Conservation (phyloP, 768 basidiomycete species). For the Pleurotus salmoneostramineus region DNA sequence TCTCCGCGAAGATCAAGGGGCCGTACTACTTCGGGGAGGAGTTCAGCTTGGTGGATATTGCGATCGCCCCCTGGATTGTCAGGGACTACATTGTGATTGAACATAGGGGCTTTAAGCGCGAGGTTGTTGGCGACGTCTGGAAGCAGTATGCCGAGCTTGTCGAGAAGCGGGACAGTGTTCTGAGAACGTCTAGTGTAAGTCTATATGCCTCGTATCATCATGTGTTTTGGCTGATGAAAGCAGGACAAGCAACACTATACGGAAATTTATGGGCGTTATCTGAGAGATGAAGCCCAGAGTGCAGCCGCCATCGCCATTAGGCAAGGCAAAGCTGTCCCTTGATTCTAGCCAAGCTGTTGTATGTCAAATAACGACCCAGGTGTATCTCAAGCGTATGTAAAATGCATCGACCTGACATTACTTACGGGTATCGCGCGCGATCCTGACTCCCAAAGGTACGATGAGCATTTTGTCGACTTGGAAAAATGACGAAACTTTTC, state of each 20-base stretch:
- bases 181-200: conserved; percentile 39
- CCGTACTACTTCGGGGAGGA: conserved; percentile 56
- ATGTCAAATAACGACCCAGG: no score
- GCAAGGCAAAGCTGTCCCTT: background rate
- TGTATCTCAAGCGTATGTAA: no score
- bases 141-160: conserved; percentile 38
- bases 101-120: conserved; percentile 42
- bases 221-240: background rate
- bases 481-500: no score
- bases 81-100: conserved; percentile 45
- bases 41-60: conserved; percentile 50
- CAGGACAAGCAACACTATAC: conserved; percentile 39
- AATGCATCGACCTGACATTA: no score
- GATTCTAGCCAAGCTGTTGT: background rate
- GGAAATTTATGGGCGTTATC: conserved; percentile 49
- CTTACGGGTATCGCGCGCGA: no score
- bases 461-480: no score
- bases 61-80: conserved; percentile 51
- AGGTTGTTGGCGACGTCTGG: conserved; percentile 40
- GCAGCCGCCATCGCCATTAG: conserved; percentile 17
- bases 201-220: background rate
- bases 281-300: conserved; percentile 53
- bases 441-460: no score
- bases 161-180: conserved; percentile 39
- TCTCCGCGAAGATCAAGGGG: conserved; percentile 32